A percentile compares a stretch with the other conserved stretches of the same genome.
Conservation (phyloP, 495 filamentous ascomycete genomes). For the Daldinia grandis region DNA sequence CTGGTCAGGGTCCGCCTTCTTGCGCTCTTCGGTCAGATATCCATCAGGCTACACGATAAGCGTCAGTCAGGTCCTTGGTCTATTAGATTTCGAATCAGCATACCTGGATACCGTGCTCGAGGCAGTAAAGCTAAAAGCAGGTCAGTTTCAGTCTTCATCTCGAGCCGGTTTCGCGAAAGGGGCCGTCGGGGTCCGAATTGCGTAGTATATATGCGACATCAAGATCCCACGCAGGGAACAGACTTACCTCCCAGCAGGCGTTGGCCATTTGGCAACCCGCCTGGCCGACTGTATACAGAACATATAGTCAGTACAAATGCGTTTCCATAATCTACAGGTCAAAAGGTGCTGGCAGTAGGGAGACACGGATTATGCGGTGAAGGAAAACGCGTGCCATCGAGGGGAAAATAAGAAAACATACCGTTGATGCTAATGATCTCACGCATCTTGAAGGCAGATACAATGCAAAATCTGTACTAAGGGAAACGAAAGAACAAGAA, state of each 20-base stretch:
- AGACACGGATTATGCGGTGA: conserved; percentile 49
- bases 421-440: conserved; percentile 99
- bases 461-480: conserved; percentile 37
- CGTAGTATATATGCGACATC: conserved; percentile 16
- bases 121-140: conserved; percentile 87
- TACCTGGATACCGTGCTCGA: conserved; percentile 99
- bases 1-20: conserved; percentile 88
- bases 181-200: background rate
- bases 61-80: conserved; percentile 49
- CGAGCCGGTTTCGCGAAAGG: background rate
- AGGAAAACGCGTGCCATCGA: conserved; percentile 47
- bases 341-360: conserved; percentile 21
- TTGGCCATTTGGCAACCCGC: conserved; percentile 99
- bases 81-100: conserved; percentile 40
- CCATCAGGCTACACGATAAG: conserved; percentile 81
- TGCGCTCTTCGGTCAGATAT: conserved; percentile 98
- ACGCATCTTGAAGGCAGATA: conserved; percentile 77
- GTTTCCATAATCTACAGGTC: conserved; percentile 25
- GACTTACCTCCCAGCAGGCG: conserved; percentile 98
- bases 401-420: conserved; percentile 61
- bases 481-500: conserved; percentile 20
- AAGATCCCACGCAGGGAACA: conserved; percentile 6
- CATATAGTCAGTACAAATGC: conserved; percentile 49
- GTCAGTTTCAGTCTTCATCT: conserved; percentile 36
- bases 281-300: conserved; percentile 84